Evolutionary conservation across 164 flowering plant species (phyloP).

Genomic region (Santalum album): DNA sequence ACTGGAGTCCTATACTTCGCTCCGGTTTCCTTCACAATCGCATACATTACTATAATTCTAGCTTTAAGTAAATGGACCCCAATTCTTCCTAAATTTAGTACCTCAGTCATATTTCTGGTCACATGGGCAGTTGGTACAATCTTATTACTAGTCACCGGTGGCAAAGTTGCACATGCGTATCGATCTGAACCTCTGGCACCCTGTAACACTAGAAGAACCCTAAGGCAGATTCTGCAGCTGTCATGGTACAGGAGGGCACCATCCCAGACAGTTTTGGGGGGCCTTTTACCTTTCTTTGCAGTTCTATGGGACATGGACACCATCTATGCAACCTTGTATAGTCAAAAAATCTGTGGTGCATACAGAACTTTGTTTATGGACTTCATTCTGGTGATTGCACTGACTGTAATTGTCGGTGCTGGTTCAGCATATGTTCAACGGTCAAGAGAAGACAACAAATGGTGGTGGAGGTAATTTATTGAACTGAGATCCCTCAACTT

Average conservation of each 20-base stretch:
- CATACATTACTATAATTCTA: not conserved
- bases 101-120: not conserved
- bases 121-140: not conserved
- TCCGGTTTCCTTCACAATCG: constrained; percentile 1
- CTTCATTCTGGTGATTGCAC: not conserved
- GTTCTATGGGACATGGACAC: constrained; percentile 1
- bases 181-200: not conserved
- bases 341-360: not conserved
- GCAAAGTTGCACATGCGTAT: not conserved
- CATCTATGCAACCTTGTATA: constrained; percentile 9
- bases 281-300: not conserved
- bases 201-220: not conserved
- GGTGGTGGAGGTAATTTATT: not conserved
- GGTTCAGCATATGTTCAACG: not conserved
- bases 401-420: not conserved
- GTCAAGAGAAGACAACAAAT: not conserved
- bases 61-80: not conserved
- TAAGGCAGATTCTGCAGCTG: not conserved
- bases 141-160: not conserved
- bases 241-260: not conserved
- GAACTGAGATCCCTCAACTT: not conserved
- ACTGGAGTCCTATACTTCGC: constrained; percentile 7
- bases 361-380: not conserved
- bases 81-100: not conserved
- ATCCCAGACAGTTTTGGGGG: not conserved